A percentile compares a stretch with the other conserved stretches of the same genome.
phyloP scores from a whole-genome alignment of 345 rosid species.

The Triadica sebifera region DNA sequence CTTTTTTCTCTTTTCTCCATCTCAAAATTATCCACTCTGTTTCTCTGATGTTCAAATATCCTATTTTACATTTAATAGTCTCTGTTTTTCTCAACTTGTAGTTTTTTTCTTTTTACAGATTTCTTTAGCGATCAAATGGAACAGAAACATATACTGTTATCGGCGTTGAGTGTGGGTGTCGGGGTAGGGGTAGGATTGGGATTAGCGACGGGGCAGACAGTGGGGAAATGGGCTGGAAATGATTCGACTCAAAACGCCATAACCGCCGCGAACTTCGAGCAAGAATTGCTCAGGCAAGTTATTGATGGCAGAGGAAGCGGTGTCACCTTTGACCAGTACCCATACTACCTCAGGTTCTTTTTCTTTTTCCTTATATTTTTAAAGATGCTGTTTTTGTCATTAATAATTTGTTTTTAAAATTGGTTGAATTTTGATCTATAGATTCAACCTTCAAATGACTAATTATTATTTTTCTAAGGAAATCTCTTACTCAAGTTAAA shows the following conservation, averaged over 20 bases:
- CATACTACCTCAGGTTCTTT: constrained; percentile 62
- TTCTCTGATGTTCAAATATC: not conserved
- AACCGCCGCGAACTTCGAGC: constrained; percentile 44
- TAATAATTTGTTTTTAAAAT: no score
- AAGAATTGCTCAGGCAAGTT: constrained; percentile 48
- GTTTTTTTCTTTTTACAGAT: no score
- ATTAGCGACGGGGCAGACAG: constrained; percentile 32
- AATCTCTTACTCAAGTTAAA: no score
- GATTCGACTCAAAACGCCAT: constrained; percentile 17
- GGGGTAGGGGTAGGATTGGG: constrained; percentile 60
- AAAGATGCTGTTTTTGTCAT: no score
- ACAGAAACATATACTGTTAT: constrained; percentile 46
- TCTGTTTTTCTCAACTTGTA: no score
- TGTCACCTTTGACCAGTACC: constrained; percentile 64
- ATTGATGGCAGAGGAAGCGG: constrained; percentile 61
- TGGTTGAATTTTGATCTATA: no score
- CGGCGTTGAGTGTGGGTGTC: constrained; percentile 57
- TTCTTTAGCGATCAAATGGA: constrained; percentile 34
- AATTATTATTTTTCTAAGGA: no score
- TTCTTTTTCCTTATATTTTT: no score
- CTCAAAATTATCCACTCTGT: no score
- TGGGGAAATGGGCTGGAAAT: constrained; percentile 48
- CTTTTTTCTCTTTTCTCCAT: no score
- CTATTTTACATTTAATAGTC: not conserved
- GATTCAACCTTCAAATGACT: no score